Conservation (phyloP, 108 stramenopile species). For the Cyclotella distinguenda region DNA sequence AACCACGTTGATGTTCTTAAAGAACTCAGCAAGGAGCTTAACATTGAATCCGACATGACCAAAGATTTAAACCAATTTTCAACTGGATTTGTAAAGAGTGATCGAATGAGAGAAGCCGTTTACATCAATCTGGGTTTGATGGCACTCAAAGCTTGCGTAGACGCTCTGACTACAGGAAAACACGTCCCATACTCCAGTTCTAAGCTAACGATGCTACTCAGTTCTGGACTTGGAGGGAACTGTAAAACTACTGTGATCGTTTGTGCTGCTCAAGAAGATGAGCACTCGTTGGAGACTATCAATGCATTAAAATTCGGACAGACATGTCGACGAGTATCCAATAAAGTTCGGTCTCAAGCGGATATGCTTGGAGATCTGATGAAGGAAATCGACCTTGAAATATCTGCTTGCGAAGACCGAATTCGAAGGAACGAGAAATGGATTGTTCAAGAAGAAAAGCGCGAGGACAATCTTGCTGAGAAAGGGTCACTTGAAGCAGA, state of each 20-base stretch:
- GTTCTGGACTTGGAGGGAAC: slow-evolving; percentile 64
- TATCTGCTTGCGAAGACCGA: slow-evolving; percentile 27
- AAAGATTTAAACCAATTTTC: slow-evolving; percentile 7
- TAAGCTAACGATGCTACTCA: slow-evolving; percentile 71
- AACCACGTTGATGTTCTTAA: slow-evolving; percentile 40
- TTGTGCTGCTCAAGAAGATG: slow-evolving; percentile 52
- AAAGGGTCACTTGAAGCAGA: slow-evolving; percentile 37
- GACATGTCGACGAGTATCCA: slow-evolving; percentile 44
- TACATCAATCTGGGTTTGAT: slow-evolving; percentile 69
- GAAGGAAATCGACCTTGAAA: slow-evolving; percentile 37
- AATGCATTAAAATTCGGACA: slow-evolving; percentile 63
- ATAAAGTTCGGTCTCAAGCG: slow-evolving; percentile 28
- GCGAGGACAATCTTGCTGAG: slow-evolving; percentile 34
- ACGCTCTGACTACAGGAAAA: slow-evolving; percentile 38
- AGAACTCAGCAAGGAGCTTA: not conserved
- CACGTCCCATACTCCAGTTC: slow-evolving; percentile 70
- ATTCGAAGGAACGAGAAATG: slow-evolving; percentile 51
- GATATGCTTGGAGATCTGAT: slow-evolving; percentile 50
- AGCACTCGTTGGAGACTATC: slow-evolving; percentile 59
- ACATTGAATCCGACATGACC: not conserved
- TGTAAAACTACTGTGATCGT: slow-evolving; percentile 59
- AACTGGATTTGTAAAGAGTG: slow-evolving; percentile 43
- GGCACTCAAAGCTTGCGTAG: slow-evolving; percentile 62
- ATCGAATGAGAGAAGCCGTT: slow-evolving; percentile 67
- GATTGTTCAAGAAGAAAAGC: slow-evolving; percentile 37